Percentiles rank a stretch among this genome's conserved stretches.
phyloP scores from a whole-genome alignment of 345 rosid species.

The Syzygium aromaticum region DNA sequence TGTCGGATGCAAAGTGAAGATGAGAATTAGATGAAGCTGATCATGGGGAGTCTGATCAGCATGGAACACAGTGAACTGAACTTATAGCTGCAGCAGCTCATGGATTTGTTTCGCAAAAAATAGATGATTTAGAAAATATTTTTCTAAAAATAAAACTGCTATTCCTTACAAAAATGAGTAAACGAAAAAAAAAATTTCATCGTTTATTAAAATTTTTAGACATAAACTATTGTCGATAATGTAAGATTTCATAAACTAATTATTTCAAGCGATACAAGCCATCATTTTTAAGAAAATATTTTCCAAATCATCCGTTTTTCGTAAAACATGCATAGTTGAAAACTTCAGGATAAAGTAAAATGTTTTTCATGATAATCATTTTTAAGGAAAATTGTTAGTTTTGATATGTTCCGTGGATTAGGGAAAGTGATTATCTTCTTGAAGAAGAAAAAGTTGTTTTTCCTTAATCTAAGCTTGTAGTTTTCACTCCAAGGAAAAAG shows the following conservation, averaged over 20 bases:
- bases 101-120: too few relatives aligned
- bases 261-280: fast-evolving
- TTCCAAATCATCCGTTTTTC: fast-evolving
- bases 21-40: too few relatives aligned
- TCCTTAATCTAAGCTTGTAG: fast-evolving
- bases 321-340: neutral
- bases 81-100: too few relatives aligned
- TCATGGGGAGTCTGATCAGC: too few relatives aligned
- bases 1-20: too few relatives aligned
- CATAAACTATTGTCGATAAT: neutral
- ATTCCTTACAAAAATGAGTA: neutral
- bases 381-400: neutral
- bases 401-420: neutral
- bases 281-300: neutral
- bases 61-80: too few relatives aligned
- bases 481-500: neutral
- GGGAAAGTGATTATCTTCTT: neutral
- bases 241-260: neutral
- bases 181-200: neutral
- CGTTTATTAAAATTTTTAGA: neutral
- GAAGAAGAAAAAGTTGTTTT: too few relatives aligned
- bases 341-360: neutral
- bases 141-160: neutral
- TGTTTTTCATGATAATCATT: neutral
- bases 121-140: neutral